Percentiles rank a stretch among this genome's conserved stretches.
These are phyloP conservation scores for Boeremia lycopersici DNA, from an alignment of 2,329 filamentous ascomycete species.

Conservation along the genomic window DNA sequence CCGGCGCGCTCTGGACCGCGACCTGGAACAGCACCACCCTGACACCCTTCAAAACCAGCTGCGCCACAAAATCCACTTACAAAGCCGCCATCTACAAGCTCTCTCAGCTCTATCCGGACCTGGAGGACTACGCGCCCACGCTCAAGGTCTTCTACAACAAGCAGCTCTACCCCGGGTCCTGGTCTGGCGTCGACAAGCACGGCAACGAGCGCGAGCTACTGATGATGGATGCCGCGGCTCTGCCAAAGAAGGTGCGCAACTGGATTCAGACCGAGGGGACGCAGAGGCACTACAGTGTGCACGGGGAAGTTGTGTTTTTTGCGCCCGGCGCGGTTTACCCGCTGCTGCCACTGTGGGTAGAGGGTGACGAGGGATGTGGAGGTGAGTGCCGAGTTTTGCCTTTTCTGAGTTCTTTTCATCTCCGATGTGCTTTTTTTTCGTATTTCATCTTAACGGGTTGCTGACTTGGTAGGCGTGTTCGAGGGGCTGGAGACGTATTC, in stretches of 20 bases:
- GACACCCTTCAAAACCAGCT: conserved; percentile 25
- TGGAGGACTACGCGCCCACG: conserved; percentile 38
- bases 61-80: conserved; percentile 28
- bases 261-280: conserved; percentile 58
- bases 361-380: conserved; percentile 44
- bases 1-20: conserved; percentile 40
- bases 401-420: not conserved
- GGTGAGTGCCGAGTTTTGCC: conserved; percentile 49
- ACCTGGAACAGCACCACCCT: conserved; percentile 35
- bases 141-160: conserved; percentile 48
- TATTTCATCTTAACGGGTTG: conserved; percentile 6
- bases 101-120: conserved; percentile 39
- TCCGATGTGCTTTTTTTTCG: not conserved
- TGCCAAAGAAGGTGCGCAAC: conserved; percentile 51
- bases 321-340: conserved; percentile 60
- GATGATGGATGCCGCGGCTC: conserved; percentile 53
- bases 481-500: conserved; percentile 41
- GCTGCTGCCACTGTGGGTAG: conserved; percentile 58
- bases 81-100: conserved; percentile 40
- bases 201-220: conserved; percentile 57
- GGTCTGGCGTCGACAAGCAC: conserved; percentile 61
- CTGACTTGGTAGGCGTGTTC: conserved; percentile 31
- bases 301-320: conserved; percentile 57
- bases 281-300: conserved; percentile 48
- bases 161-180: conserved; percentile 56